phyloP scores from a whole-genome alignment of 495 filamentous ascomycete species.

The Hyaloscypha bicolor region DNA sequence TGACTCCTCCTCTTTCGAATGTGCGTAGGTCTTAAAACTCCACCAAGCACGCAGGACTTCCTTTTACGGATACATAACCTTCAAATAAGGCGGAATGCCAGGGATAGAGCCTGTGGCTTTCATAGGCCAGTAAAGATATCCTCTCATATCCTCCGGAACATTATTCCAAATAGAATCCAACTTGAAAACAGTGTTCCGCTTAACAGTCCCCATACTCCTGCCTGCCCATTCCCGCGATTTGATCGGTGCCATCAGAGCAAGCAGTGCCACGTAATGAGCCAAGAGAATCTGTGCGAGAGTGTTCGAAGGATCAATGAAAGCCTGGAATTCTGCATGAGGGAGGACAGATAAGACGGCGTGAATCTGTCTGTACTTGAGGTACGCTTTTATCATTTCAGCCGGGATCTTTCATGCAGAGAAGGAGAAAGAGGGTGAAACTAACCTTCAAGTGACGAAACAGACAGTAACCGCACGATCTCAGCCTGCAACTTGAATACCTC shows the following conservation, averaged over 20 bases:
- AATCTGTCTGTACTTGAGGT: neutral
- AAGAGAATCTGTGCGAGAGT: neutral
- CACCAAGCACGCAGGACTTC: too few species aligned
- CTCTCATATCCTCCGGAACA: neutral
- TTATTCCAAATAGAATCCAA: neutral
- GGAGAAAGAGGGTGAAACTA: neutral
- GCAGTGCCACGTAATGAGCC: neutral
- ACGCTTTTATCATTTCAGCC: neutral
- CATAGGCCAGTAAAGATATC: constrained; percentile 13
- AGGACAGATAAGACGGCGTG: neutral
- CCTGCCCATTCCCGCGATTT: neutral
- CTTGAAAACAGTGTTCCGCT: neutral
- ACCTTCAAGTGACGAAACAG: constrained; percentile 8
- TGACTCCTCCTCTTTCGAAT: too few species aligned
- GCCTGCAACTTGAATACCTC: neutral
- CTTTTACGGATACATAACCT: neutral
- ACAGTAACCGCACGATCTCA: neutral
- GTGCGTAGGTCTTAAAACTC: too few species aligned
- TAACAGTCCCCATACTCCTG: neutral
- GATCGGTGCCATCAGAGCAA: neutral
- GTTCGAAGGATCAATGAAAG: neutral
- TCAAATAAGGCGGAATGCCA: neutral
- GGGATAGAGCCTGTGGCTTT: neutral
- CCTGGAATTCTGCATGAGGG: neutral
- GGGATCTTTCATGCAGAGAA: neutral